Evolutionary conservation across 1,284 basidiomycete species (phyloP), one percentile per base, ranked within the genome.

Genomic region (Schizopora paradoxa): DNA sequence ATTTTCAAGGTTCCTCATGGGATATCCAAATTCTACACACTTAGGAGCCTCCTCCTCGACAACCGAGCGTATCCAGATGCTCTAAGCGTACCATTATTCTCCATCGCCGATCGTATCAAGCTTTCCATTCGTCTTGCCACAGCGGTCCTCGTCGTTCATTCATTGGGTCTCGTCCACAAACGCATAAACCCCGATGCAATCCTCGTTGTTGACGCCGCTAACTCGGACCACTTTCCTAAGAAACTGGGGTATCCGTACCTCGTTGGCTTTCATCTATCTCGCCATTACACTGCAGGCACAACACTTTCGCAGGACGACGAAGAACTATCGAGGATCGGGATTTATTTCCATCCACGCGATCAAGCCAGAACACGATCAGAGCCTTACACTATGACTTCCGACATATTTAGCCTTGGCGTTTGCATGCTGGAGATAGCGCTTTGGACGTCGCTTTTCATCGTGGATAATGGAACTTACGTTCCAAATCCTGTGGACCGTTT

Each of bases 391-490:
- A 38, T 45, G 47, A 16, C 37, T 6, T 31, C 46, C 22, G 48
- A 50, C 16, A 32, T 50, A 14, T 50, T 46, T 23, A 41, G 44
- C 16, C 37, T 50, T 10, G 48, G 48, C 16, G 29, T 50, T 13
- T 36, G 42, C 22, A 39, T 50, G 1, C 37, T 50, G n/a, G 48
- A 50, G 33, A 43, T 50, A 14, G 48, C 26, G 8, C 23, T 49
- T 25, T 49, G 48, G 48, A 33, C 43, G 6, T 46, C 48, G 11
- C 14, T 50, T 19, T 34, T 32, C 41, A 23, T 28, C 13, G 19
- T 32, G 13, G 41, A 43, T n/a, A 28, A 43, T 14, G 8, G 35
- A 43, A 33, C 28, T 8, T 33, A 25, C 13, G 21, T 41, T 16
- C 39, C 22, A 2, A n/a, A n/a, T n/a, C n/a, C n/a, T n/a, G n/a